Conservation (phyloP, 2,329 filamentous ascomycete genomes). For the Ciborinia camelliae region DNA sequence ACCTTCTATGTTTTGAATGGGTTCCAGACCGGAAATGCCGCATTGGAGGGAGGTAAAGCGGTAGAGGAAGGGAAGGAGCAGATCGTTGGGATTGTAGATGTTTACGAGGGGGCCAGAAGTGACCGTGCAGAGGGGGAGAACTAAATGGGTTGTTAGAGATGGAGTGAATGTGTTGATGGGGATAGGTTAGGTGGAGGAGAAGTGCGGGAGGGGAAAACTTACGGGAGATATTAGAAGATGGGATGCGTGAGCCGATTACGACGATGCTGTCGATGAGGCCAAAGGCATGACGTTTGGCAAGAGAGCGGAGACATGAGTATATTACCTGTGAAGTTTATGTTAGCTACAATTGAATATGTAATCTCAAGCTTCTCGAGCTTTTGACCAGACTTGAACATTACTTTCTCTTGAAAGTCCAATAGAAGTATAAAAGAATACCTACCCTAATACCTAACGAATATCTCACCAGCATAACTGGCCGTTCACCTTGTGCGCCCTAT, state of each 20-base stretch:
- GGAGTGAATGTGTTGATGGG: too few relatives aligned
- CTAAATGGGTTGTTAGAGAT: constrained; percentile 66
- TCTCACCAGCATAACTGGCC: constrained; percentile 50
- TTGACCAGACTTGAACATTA: too few relatives aligned
- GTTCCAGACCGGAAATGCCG: constrained; percentile 80
- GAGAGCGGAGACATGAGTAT: constrained; percentile 57
- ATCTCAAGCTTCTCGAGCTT: neutral
- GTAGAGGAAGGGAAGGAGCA: constrained; percentile 83
- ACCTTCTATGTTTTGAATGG: constrained; percentile 61
- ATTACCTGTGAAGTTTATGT: constrained; percentile 54
- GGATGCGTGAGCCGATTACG: constrained; percentile 77
- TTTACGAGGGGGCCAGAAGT: constrained; percentile 85
- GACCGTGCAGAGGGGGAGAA: constrained; percentile 74
- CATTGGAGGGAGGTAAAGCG: constrained; percentile 77
- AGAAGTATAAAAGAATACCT: neutral
- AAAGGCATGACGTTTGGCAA: constrained; percentile 60
- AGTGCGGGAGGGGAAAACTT: constrained; percentile 67
- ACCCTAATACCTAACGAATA: neutral
- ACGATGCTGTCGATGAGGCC: constrained; percentile 65
- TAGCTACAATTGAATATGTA: neutral
- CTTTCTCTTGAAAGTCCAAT: constrained; percentile 43
- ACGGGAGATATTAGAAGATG: constrained; percentile 49
- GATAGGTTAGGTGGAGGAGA: constrained; percentile 72
- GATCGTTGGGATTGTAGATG: constrained; percentile 83
- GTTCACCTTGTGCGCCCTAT: too few relatives aligned